Conservation (phyloP, 345 rosid genomes). For the Limnanthes douglasii region DNA sequence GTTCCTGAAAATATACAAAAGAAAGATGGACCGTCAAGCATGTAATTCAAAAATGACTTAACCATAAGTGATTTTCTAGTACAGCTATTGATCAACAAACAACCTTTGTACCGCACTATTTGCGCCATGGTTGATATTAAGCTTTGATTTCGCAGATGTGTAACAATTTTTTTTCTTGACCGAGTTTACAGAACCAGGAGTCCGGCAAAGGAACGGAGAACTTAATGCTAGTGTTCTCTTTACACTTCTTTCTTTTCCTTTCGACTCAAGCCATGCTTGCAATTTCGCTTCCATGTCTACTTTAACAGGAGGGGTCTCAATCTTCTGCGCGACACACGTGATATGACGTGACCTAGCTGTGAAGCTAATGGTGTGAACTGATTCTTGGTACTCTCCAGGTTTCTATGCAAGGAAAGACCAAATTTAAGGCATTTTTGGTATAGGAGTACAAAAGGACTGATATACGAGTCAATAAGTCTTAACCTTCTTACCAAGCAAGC, state of each 20-base stretch:
- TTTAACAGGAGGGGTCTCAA: slow-evolving; percentile 42
- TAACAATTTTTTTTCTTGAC: slow-evolving; percentile 23
- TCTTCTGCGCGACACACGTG: slow-evolving; percentile 32
- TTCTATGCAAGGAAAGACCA: slow-evolving; percentile 24
- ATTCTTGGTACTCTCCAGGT: slow-evolving; percentile 92
- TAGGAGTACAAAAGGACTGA: neutral
- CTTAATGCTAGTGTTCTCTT: slow-evolving; percentile 23
- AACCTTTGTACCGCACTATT: slow-evolving; percentile 29
- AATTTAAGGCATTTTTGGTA: neutral
- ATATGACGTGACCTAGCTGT: slow-evolving; percentile 88
- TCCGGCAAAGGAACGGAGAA: slow-evolving; percentile 27
- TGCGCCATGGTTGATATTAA: slow-evolving; percentile 10
- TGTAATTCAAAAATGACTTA: neutral
- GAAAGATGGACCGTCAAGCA: neutral
- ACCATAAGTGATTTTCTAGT: too few species aligned
- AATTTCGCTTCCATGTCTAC: slow-evolving; percentile 80
- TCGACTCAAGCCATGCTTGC: slow-evolving; percentile 78
- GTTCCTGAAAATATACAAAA: slow-evolving; percentile 18
- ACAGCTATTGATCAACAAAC: too few species aligned
- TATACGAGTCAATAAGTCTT: neutral
- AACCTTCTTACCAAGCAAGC: slow-evolving; percentile 62
- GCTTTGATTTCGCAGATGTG: slow-evolving; percentile 28
- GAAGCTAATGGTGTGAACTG: slow-evolving; percentile 74
- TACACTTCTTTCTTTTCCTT: slow-evolving; percentile 63
- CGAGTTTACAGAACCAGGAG: slow-evolving; percentile 18